These are phyloP conservation scores for Ascochyta viciae-villosae DNA, from an alignment of 2,329 filamentous ascomycete species.

Conservation along the genomic window DNA sequence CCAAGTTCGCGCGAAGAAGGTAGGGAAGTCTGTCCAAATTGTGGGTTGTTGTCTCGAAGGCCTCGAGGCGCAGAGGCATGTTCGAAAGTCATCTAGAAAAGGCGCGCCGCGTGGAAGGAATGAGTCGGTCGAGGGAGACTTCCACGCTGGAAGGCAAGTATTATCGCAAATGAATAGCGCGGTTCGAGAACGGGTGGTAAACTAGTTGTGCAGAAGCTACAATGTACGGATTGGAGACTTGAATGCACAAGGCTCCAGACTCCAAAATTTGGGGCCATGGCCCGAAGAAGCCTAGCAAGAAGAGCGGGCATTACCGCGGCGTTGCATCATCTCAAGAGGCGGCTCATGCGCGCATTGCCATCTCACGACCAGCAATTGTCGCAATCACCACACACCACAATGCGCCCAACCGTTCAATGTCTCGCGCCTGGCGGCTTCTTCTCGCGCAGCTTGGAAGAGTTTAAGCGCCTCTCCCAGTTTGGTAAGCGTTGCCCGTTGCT, in stretches of 20 bases:
- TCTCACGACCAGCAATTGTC: slow-evolving; percentile 8
- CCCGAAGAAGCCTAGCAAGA: background rate
- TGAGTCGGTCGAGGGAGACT: slow-evolving; percentile 2
- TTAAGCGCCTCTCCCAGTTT: slow-evolving; percentile 62
- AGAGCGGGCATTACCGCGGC: background rate
- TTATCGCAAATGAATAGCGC: background rate
- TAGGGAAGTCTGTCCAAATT: slow-evolving; percentile 37
- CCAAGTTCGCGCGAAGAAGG: slow-evolving; percentile 68
- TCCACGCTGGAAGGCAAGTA: background rate
- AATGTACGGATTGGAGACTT: background rate
- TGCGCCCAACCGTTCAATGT: slow-evolving; percentile 48
- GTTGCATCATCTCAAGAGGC: background rate
- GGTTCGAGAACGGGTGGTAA: background rate
- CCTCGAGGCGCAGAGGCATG: slow-evolving; percentile 40
- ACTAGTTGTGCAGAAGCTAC: background rate
- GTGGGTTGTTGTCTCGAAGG: slow-evolving; percentile 35
- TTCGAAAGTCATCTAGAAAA: slow-evolving; percentile 46
- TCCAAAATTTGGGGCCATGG: background rate
- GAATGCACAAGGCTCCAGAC: background rate
- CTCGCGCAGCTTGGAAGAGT: slow-evolving; percentile 65
- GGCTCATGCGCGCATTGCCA: slow-evolving; percentile 5
- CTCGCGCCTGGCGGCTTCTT: slow-evolving; percentile 62
- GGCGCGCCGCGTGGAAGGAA: slow-evolving; percentile 15
- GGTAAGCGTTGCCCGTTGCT: slow-evolving; percentile 51
- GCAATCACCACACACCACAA: slow-evolving; percentile 22